These are phyloP conservation scores for Fusarium pseudocircinatum DNA, from an alignment of 2,329 filamentous ascomycete genomes.

Conservation along the genomic window DNA sequence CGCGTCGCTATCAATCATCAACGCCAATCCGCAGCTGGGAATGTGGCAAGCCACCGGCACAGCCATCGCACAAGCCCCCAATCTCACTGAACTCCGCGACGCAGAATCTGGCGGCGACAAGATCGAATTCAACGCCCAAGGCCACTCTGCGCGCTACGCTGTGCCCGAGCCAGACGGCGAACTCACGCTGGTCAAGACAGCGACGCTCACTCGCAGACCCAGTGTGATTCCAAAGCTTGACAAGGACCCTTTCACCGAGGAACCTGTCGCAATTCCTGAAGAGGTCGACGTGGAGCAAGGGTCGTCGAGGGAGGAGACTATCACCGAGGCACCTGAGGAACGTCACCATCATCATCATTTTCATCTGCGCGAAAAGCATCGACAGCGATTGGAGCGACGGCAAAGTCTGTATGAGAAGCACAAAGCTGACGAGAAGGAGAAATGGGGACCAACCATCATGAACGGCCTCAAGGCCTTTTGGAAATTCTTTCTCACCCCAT, in stretches of 20 bases:
- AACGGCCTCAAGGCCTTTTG: neutral
- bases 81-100: neutral
- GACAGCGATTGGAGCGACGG: neutral
- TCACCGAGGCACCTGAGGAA: neutral
- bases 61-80: neutral
- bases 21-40: neutral
- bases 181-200: neutral
- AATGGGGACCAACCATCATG: neutral
- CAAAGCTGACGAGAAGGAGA: neutral
- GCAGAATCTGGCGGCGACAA: neutral
- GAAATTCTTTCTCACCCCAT: slow-evolving; percentile 53
- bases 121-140: neutral
- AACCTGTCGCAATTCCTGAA: neutral
- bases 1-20: neutral
- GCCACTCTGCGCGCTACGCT: neutral
- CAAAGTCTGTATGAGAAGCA: neutral
- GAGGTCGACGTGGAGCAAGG: neutral
- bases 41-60: slow-evolving; percentile 4
- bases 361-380: neutral
- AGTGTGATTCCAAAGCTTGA: neutral
- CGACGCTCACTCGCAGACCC: neutral
- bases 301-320: neutral
- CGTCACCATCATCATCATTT: neutral
- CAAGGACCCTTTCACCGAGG: neutral
- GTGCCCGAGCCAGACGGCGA: neutral